These are phyloP conservation scores for Geotrichum candidum DNA, from an alignment of 1,139 yeast species.

Conservation along the genomic window DNA sequence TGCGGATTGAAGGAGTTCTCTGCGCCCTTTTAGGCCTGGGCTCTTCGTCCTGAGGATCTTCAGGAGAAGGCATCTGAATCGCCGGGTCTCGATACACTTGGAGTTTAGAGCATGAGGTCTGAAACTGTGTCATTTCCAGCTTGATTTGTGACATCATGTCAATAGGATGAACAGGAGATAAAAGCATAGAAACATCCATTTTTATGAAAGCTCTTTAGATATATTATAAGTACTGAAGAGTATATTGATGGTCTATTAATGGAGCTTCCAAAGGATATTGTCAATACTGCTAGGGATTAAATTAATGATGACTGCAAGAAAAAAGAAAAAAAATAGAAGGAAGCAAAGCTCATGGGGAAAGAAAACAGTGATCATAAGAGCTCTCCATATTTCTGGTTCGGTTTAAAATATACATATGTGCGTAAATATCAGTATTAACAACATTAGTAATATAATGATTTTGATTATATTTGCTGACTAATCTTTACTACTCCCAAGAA, in stretches of 20 bases:
- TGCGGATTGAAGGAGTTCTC: conserved; percentile 17
- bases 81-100: not conserved
- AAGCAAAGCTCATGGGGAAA: not conserved
- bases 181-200: not conserved
- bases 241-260: not conserved
- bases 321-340: not conserved
- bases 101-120: not conserved
- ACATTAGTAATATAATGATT: not conserved
- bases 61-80: not conserved
- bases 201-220: not conserved
- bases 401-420: not conserved
- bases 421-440: not conserved
- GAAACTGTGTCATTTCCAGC: not conserved
- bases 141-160: not conserved
- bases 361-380: not conserved
- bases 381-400: not conserved
- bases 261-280: not conserved
- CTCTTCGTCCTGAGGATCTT: not conserved
- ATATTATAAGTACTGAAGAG: not conserved
- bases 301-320: not conserved
- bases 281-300: not conserved
- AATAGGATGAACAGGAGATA: not conserved
- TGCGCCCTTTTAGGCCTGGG: conserved; percentile 1
- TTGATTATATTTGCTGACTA: not conserved
- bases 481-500: not conserved